A percentile compares a stretch with the other conserved stretches of the same genome.
These are phyloP conservation scores for Hirschfeldia incana DNA, from an alignment of 345 rosid species.

Conservation along the genomic window DNA sequence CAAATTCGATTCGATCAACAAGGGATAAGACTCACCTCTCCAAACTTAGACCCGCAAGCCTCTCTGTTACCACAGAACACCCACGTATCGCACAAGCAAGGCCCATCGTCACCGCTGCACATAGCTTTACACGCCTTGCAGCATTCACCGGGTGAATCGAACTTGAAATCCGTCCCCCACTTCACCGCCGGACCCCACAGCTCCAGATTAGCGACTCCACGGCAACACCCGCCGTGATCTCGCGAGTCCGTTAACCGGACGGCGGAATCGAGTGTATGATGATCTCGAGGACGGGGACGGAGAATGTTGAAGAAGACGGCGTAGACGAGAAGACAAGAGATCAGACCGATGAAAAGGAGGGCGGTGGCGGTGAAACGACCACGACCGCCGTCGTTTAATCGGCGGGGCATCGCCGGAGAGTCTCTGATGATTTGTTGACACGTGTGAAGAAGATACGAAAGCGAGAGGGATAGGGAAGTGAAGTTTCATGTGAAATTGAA, in stretches of 20 bases:
- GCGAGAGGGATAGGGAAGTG: slow-evolving; percentile 19
- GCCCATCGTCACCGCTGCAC: slow-evolving; percentile 86
- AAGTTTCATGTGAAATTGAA: slow-evolving; percentile 29
- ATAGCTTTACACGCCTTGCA: slow-evolving; percentile 85
- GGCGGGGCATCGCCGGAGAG: slow-evolving; percentile 59
- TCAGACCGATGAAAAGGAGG: slow-evolving; percentile 54
- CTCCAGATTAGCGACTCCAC: slow-evolving; percentile 83
- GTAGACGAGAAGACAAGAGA: slow-evolving; percentile 69
- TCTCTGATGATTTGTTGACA: slow-evolving; percentile 21
- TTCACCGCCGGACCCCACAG: slow-evolving; percentile 95
- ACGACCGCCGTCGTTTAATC: slow-evolving; percentile 55
- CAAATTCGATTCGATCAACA: background rate
- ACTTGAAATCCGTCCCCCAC: slow-evolving; percentile 95
- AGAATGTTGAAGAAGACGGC: slow-evolving; percentile 55
- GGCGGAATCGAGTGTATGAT: slow-evolving; percentile 21
- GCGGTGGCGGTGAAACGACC: slow-evolving; percentile 56
- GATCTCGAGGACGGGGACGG: slow-evolving; percentile 41
- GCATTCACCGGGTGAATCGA: slow-evolving; percentile 65
- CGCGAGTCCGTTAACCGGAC: slow-evolving; percentile 26
- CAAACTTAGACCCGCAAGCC: slow-evolving; percentile 81
- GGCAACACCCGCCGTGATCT: slow-evolving; percentile 57
- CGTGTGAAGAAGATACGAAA: slow-evolving; percentile 25
- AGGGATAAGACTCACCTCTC: slow-evolving; percentile 62
- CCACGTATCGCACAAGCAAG: slow-evolving; percentile 97
- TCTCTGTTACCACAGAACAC: slow-evolving; percentile 80